Evolutionary conservation across 768 basidiomycete species (phyloP).

Genomic region (Termitomyces sp.): DNA sequence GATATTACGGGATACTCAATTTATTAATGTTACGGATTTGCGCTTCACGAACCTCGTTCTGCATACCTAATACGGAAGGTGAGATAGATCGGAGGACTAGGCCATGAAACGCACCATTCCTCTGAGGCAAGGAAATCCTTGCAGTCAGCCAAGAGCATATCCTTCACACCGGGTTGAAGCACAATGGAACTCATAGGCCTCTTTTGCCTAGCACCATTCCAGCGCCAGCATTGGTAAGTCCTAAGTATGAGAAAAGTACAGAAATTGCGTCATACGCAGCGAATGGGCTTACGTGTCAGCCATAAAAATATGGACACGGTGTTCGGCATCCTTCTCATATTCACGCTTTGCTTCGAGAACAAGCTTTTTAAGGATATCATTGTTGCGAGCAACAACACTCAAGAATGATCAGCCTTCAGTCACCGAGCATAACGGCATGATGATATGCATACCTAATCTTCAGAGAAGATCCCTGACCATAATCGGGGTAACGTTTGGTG

Average conservation of each 20-base stretch:
- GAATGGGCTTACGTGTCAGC: conserved; percentile 69
- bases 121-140: conserved; percentile 80
- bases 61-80: conserved; percentile 61
- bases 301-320: conserved; percentile 85
- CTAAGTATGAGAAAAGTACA: conserved; percentile 25
- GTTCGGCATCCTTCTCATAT: conserved; percentile 88
- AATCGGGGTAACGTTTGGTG: conserved; percentile 71
- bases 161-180: conserved; percentile 82
- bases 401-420: conserved; percentile 2
- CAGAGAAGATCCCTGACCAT: conserved; percentile 64
- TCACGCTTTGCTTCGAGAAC: conserved; percentile 84
- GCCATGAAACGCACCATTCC: conserved; percentile 56
- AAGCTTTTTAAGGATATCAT: conserved; percentile 81
- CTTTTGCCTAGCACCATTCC: conserved; percentile 86
- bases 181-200: conserved; percentile 92
- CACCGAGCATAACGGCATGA: conserved; percentile 12
- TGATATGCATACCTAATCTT: conserved; percentile 63
- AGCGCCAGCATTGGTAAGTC: conserved; percentile 75
- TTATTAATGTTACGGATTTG: conserved; percentile 6
- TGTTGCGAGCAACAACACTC: conserved; percentile 84
- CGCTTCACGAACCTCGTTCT: conserved; percentile 61
- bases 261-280: neutral
- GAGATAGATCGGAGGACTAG: conserved; percentile 5
- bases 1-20: conserved; percentile 6
- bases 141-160: conserved; percentile 86